Conservation (phyloP, 2,329 filamentous ascomycete genomes). For the Penicillium sp. region DNA sequence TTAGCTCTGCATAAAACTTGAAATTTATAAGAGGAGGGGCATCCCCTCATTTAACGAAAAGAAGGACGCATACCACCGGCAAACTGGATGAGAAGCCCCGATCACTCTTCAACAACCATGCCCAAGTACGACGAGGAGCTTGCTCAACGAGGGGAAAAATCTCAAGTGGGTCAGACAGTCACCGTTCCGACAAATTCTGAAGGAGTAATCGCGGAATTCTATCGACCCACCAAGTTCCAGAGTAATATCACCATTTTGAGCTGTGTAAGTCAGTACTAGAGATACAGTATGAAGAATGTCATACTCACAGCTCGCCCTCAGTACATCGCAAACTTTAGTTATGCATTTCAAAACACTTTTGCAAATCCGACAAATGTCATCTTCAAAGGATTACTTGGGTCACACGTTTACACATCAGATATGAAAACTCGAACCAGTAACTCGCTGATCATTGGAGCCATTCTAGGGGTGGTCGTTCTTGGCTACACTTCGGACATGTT, state of each 20-base stretch:
- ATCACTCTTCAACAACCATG: background rate
- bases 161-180: background rate
- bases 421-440: slow-evolving; percentile 35
- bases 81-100: background rate
- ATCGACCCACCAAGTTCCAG: slow-evolving; percentile 24
- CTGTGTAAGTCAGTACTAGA: slow-evolving; percentile 22
- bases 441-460: slow-evolving; percentile 30
- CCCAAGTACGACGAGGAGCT: background rate
- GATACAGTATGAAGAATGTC: background rate
- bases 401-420: slow-evolving; percentile 21
- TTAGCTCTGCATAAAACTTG: background rate
- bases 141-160: background rate
- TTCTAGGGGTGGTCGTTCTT: slow-evolving; percentile 27
- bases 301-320: background rate
- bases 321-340: slow-evolving; percentile 35
- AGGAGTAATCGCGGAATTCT: slow-evolving; percentile 4
- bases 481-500: slow-evolving; percentile 31
- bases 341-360: slow-evolving; percentile 31
- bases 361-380: slow-evolving; percentile 36
- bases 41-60: background rate
- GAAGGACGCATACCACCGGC: background rate
- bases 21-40: background rate
- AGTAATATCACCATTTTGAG: slow-evolving; percentile 31
- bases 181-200: slow-evolving; percentile 1
- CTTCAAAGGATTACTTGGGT: slow-evolving; percentile 28